Evolutionary conservation across 495 filamentous ascomycete species (phyloP).

Genomic region (Tuber borchii): DNA sequence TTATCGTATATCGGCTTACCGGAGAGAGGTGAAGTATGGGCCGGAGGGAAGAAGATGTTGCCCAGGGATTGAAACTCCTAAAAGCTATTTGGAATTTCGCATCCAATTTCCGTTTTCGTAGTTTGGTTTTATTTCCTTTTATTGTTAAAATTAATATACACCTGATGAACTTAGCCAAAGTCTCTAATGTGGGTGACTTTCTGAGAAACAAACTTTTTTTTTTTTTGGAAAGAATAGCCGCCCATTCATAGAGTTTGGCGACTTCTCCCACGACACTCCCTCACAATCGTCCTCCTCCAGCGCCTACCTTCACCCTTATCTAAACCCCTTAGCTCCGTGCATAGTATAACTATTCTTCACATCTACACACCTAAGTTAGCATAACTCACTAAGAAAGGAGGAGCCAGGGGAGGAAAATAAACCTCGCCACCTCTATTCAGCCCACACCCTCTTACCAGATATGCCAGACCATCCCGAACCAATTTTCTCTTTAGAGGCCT

Average conservation of each 20-base stretch:
- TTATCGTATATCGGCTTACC: background rate
- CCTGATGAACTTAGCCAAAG: background rate
- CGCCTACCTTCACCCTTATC: background rate
- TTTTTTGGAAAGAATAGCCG: background rate
- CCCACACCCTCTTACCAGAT: background rate
- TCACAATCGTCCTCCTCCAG: background rate
- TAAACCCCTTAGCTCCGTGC: background rate
- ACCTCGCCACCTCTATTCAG: background rate
- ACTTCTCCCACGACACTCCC: background rate
- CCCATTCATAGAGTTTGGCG: background rate
- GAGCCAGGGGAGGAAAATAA: background rate
- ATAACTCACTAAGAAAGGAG: background rate
- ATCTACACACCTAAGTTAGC: slow-evolving; percentile 12
- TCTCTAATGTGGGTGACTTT: background rate
- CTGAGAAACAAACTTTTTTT: background rate
- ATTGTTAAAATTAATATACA: background rate
- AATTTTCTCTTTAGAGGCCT: background rate
- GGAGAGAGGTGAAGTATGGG: background rate
- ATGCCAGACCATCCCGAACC: background rate
- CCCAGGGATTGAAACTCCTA: background rate
- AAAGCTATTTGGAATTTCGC: no score
- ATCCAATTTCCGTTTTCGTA: no score
- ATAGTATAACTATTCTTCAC: background rate
- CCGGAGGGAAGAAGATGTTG: background rate
- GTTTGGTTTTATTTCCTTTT: background rate